Conservation (phyloP, 331 rosid genomes). For the Spiraea crenata region DNA sequence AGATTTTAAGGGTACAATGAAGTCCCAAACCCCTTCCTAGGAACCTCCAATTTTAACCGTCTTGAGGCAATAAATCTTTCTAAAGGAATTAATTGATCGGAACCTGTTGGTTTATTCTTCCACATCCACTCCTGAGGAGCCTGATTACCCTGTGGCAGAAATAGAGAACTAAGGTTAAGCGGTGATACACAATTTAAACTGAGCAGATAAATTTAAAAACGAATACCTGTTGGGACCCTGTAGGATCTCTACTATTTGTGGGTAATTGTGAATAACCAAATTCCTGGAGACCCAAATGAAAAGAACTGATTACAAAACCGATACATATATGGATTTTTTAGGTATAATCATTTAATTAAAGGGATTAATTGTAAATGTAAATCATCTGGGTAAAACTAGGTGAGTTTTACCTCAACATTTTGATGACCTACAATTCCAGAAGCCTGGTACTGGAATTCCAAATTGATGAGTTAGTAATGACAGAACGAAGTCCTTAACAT, state of each 20-base stretch:
- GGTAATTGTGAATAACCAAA: slow-evolving; percentile 53
- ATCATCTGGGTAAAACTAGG: not conserved
- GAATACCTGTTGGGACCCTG: slow-evolving; percentile 49
- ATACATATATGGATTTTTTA: not conserved
- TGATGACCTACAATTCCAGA: slow-evolving; percentile 58
- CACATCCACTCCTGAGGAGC: slow-evolving; percentile 76
- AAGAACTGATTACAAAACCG: not conserved
- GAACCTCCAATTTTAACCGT: not conserved
- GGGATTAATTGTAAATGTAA: not conserved
- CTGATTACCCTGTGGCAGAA: slow-evolving; percentile 57
- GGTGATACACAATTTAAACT: slow-evolving; percentile 1
- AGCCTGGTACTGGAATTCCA: slow-evolving; percentile 53
- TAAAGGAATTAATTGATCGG: slow-evolving; percentile 20
- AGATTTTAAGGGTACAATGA: not conserved
- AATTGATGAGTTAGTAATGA: slow-evolving; percentile 27
- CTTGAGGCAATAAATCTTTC: not conserved
- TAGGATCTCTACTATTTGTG: slow-evolving; percentile 43
- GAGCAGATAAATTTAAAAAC: slow-evolving; percentile 5
- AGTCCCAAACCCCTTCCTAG: not conserved
- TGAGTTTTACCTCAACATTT: slow-evolving; percentile 54
- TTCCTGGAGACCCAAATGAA: slow-evolving; percentile 47
- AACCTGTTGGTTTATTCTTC: slow-evolving; percentile 88
- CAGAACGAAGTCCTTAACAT: not conserved
- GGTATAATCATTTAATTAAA: not conserved
- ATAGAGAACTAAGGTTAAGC: slow-evolving; percentile 22